Conservation (phyloP, 2,329 filamentous ascomycete genomes). For the Clarireedia monteithiana region DNA sequence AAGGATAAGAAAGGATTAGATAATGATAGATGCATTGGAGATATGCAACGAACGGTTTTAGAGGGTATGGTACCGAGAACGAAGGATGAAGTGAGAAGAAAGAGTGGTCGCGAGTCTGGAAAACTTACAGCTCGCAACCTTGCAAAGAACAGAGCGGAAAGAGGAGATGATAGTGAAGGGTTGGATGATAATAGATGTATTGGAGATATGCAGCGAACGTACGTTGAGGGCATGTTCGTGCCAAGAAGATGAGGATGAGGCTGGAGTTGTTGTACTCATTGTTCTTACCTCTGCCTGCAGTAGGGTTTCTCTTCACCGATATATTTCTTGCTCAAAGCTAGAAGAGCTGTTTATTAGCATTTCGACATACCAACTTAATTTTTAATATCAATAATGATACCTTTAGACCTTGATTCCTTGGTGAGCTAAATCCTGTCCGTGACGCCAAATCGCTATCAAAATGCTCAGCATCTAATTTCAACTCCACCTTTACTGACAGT, state of each 20-base stretch:
- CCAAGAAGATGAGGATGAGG: background rate
- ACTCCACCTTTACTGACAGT: slow-evolving; percentile 63
- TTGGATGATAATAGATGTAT: background rate
- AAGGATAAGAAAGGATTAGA: background rate
- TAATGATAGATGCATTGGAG: background rate
- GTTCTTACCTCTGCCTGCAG: background rate
- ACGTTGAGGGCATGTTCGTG: background rate
- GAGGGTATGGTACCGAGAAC: background rate
- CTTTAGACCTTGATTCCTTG: background rate
- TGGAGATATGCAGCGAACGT: slow-evolving; percentile 8
- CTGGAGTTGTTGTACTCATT: background rate
- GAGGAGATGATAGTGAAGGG: background rate
- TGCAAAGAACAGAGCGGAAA: background rate
- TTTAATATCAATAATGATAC: background rate
- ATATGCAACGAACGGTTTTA: background rate
- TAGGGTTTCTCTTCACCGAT: no score
- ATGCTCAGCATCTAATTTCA: slow-evolving; percentile 47
- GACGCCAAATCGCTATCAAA: slow-evolving; percentile 1
- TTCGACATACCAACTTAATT: background rate
- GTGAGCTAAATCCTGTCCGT: background rate
- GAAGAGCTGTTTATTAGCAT: no score
- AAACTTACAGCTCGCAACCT: background rate
- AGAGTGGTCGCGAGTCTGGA: background rate
- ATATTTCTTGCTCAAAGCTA: no score
- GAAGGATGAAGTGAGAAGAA: background rate